Conservation (phyloP, 306 rosid species). For the Prunus mongolica region DNA sequence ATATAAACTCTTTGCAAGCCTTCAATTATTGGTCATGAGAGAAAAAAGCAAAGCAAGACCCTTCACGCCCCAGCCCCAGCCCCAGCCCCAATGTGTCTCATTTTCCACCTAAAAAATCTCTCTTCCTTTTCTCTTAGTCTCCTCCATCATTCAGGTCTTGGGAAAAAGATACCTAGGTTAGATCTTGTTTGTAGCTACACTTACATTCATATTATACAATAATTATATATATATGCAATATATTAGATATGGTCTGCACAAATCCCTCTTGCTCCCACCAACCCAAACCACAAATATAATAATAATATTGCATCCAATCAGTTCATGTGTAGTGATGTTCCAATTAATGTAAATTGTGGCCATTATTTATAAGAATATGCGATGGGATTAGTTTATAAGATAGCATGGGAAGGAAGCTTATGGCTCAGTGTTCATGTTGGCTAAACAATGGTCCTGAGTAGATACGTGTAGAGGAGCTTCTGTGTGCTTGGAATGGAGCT, state of each 20-base stretch:
- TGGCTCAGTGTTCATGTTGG: constrained; percentile 16
- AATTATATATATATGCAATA: background rate
- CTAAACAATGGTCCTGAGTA: constrained; percentile 6
- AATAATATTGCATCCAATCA: background rate
- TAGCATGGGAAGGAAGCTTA: constrained; percentile 2
- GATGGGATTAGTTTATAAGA: background rate
- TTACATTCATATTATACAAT: background rate
- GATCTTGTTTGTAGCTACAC: constrained; percentile 11
- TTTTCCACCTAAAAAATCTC: background rate
- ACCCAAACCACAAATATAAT: constrained; percentile 10
- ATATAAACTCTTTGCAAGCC: constrained; percentile 12
- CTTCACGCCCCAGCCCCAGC: background rate
- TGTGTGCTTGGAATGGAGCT: background rate
- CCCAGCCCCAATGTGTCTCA: constrained; percentile 2
- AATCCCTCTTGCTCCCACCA: constrained; percentile 36
- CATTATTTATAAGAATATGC: too few relatives aligned
- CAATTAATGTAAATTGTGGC: too few relatives aligned
- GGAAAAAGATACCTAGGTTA: background rate
- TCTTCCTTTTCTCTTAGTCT: background rate
- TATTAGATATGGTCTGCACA: constrained; percentile 12
- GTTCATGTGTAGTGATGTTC: background rate
- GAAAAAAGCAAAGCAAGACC: background rate
- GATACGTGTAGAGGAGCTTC: constrained; percentile 15
- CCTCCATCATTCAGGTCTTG: background rate
- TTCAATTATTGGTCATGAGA: constrained; percentile 36